phyloP scores from a whole-genome alignment of 345 rosid species.

The Bretschneidera sinensis region DNA sequence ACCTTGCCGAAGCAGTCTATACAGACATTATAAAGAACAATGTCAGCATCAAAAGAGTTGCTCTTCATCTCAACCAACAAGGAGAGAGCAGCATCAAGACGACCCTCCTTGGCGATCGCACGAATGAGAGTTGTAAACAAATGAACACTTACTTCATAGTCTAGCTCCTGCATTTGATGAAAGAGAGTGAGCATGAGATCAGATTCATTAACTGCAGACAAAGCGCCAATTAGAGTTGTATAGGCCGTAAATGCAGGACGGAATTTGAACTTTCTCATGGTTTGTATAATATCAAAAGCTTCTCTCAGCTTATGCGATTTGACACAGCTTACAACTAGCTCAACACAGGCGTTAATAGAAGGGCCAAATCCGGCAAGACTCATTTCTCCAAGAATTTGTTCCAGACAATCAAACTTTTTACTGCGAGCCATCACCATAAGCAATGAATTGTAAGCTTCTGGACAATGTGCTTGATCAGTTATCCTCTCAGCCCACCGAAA shows the following conservation, averaged over 20 bases:
- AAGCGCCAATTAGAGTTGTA: conserved; percentile 83
- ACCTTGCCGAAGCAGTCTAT: conserved; percentile 91
- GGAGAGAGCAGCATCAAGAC: conserved; percentile 77
- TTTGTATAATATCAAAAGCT: conserved; percentile 69
- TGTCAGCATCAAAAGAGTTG: conserved; percentile 64
- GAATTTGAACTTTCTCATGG: conserved; percentile 86
- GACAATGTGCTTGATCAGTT: conserved; percentile 50
- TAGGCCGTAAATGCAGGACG: conserved; percentile 93
- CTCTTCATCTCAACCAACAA: conserved; percentile 92
- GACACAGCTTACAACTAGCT: conserved; percentile 59
- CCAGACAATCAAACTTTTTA: conserved; percentile 48
- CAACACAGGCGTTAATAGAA: conserved; percentile 42
- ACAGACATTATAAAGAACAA: conserved; percentile 92
- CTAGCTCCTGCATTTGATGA: conserved; percentile 90
- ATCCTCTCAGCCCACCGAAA: conserved; percentile 77
- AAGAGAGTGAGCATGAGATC: conserved; percentile 75
- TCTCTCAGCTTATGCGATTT: conserved; percentile 58
- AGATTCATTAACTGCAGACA: conserved; percentile 49
- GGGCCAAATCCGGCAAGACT: conserved; percentile 84
- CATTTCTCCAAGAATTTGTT: conserved; percentile 82
- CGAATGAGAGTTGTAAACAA: conserved; percentile 86
- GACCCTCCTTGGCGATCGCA: conserved; percentile 72
- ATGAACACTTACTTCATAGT: conserved; percentile 78
- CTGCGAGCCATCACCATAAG: conserved; percentile 65
- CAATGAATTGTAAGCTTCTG: conserved; percentile 77